These are phyloP conservation scores for Talaromyces pinophilus DNA, from an alignment of 2,329 filamentous ascomycete species.

Conservation along the genomic window DNA sequence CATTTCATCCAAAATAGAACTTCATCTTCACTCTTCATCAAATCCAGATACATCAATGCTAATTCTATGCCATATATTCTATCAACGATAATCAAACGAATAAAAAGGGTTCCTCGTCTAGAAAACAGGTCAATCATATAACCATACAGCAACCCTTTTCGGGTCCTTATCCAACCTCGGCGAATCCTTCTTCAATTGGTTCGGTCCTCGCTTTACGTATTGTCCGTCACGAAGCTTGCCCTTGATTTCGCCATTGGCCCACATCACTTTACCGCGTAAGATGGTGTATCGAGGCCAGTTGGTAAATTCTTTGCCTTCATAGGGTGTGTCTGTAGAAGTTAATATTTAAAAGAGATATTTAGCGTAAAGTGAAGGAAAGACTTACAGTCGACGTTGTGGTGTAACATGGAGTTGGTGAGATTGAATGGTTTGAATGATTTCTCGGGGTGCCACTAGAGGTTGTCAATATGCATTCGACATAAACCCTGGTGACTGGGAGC, in stretches of 20 bases:
- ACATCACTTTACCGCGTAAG: constrained; percentile 37
- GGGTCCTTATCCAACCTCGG: neutral
- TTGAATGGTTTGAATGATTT: constrained; percentile 28
- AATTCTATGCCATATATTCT: neutral
- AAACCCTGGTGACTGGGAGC: neutral
- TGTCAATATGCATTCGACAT: neutral
- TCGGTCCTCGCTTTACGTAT: constrained; percentile 17
- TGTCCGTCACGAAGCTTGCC: constrained; percentile 18
- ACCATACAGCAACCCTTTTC: neutral
- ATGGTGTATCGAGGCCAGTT: constrained; percentile 42
- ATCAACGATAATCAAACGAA: neutral
- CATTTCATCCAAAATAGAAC: neutral
- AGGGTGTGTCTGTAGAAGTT: constrained; percentile 32
- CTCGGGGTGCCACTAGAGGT: constrained; percentile 37
- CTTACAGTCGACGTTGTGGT: constrained; percentile 37
- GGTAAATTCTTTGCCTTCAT: constrained; percentile 34
- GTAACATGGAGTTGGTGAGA: constrained; percentile 39
- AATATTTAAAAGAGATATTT: neutral
- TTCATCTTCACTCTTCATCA: neutral
- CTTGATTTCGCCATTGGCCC: constrained; percentile 30
- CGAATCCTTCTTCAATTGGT: constrained; percentile 1
- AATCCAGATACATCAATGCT: neutral
- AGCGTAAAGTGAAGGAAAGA: neutral
- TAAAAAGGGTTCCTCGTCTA: neutral
- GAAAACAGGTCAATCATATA: neutral